Percentiles rank a stretch among this genome's conserved stretches.
phyloP scores from a whole-genome alignment of 306 rosid genomes.

The Alnus glutinosa region DNA sequence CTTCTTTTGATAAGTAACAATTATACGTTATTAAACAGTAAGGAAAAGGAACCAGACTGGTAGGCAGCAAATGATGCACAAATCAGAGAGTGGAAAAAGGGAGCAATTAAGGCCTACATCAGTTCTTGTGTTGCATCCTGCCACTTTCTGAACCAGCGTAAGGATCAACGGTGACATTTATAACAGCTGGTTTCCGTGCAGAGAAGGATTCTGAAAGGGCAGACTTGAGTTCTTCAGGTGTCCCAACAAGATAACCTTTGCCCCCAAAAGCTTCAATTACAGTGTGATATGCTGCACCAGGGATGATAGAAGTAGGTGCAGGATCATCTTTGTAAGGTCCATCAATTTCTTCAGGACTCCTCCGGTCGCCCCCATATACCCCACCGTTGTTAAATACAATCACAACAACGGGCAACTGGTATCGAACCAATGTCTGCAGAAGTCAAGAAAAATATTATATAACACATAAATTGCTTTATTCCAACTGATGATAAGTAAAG shows the following conservation, averaged over 20 bases:
- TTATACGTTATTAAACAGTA: background rate
- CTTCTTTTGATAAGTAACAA: too few relatives aligned
- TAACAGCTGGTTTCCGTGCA: slow-evolving; percentile 75
- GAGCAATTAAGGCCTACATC: slow-evolving; percentile 23
- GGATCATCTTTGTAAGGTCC: slow-evolving; percentile 93
- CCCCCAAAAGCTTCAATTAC: slow-evolving; percentile 99
- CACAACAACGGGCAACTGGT: slow-evolving; percentile 83
- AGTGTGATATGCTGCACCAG: slow-evolving; percentile 71
- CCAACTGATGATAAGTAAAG: background rate
- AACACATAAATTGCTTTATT: slow-evolving; percentile 1
- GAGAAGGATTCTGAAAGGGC: slow-evolving; percentile 81
- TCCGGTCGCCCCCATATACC: slow-evolving; percentile 70
- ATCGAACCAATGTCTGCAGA: slow-evolving; percentile 87
- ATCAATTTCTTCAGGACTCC: slow-evolving; percentile 63
- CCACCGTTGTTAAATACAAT: slow-evolving; percentile 96
- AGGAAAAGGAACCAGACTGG: background rate
- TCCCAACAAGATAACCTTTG: slow-evolving; percentile 72
- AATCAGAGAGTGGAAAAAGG: background rate
- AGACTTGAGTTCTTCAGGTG: slow-evolving; percentile 77
- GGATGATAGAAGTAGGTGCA: slow-evolving; percentile 89
- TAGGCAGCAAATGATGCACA: background rate
- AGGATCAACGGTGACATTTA: slow-evolving; percentile 82
- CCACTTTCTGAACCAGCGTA: slow-evolving; percentile 97
- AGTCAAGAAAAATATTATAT: slow-evolving; percentile 18
- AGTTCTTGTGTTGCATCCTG: slow-evolving; percentile 89